Evolutionary conservation across 371 early-diverging fungal species (phyloP), one percentile per base, ranked within the genome.

Genomic region (Mortierella sp.): DNA sequence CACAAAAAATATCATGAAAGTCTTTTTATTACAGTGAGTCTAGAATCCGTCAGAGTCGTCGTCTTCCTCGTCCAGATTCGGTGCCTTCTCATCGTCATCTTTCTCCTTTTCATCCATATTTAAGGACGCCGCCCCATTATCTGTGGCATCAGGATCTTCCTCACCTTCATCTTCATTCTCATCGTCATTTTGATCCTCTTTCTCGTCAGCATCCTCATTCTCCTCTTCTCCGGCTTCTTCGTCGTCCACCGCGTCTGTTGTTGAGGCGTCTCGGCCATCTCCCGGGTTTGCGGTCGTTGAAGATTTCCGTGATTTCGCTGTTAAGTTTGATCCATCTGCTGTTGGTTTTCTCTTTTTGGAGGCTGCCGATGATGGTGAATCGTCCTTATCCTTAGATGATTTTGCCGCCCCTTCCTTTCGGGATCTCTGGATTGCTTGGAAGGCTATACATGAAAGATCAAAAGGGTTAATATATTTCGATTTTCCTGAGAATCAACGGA

Each of bases 31-130:
- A 45, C 45, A 4, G n/a, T 45, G 15, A 50, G n/a, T 53, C 57
- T 50, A 80, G 38, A 80, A 80, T 19, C 80, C 80, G 59, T 80
- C 80, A 13, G 80, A 80, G 28, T 84, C 87, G 28, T 84, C 87
- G 5, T 81, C 82, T 0, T 74, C 81, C 1, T 84, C 85, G 9
- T 83, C 85, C 24, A 77, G 47, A 53, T 77, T 55, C 55, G 70
- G 59, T 21, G 65, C 43, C 60, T 82, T 60, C 7, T 69, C 67
- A 1, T 72, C 78, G 10, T 67, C 69, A 32, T 67, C 76, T 41
- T 69, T 65, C 11, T 68, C 80, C 22, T 48, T 59, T 9, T 83
- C 80, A 57, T 75, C 69, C 80, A 79, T 77, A 60, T 78, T 76
- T 53, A 80, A 67, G 1, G 75, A 74, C 0, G 24, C 61, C 0